These are phyloP conservation scores for Psilocybe tampanensis DNA, from an alignment of 768 basidiomycete species.

Conservation along the genomic window DNA sequence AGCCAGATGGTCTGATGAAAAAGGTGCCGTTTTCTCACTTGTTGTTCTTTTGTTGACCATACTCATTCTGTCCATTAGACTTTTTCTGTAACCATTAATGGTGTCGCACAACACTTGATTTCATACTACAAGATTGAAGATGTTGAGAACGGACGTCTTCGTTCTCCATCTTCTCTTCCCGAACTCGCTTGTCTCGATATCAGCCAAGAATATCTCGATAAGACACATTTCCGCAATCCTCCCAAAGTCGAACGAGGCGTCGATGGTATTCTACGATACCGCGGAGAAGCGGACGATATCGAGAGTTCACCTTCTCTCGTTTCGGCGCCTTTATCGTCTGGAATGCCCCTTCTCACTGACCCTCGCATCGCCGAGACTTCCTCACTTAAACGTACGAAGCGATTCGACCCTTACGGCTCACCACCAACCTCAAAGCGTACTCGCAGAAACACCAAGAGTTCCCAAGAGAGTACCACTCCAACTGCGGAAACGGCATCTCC, in stretches of 20 bases:
- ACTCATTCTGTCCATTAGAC: constrained; percentile 53
- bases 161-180: constrained; percentile 84
- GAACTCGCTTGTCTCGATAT: constrained; percentile 89
- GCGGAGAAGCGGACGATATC: constrained; percentile 80
- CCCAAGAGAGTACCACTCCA: constrained; percentile 20
- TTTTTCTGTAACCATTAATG: constrained; percentile 84
- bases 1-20: constrained; percentile 92
- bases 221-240: constrained; percentile 88
- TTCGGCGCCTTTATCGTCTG: constrained; percentile 40
- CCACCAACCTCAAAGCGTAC: constrained; percentile 34
- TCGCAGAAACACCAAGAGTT: constrained; percentile 35
- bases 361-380: constrained; percentile 39
- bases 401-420: constrained; percentile 44
- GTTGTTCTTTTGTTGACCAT: constrained; percentile 4
- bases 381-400: constrained; percentile 38
- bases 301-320: constrained; percentile 45
- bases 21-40: constrained; percentile 60
- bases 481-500: constrained; percentile 18
- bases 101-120: constrained; percentile 88
- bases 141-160: constrained; percentile 84
- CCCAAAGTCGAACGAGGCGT: constrained; percentile 85
- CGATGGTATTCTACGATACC: constrained; percentile 82
- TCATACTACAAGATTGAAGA: constrained; percentile 95
- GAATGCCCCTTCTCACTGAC: constrained; percentile 51
- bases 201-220: constrained; percentile 84